Evolutionary conservation across 2,329 filamentous ascomycete species (phyloP).

Genomic region (Sarocladiaceae sp.): DNA sequence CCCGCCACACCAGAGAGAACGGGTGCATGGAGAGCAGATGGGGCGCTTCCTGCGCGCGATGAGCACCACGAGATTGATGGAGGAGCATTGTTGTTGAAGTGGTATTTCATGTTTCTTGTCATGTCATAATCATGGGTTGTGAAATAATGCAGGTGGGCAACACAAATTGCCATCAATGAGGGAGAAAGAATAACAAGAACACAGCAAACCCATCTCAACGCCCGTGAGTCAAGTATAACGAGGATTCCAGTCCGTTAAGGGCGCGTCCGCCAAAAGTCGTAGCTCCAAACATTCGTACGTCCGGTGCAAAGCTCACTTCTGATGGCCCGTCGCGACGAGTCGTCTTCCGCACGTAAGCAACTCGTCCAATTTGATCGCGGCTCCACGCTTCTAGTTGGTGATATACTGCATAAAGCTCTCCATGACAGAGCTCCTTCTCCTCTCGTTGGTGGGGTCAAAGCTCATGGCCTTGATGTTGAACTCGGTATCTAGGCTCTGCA

Average conservation of each 20-base stretch:
- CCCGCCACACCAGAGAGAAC: no score
- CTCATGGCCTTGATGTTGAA: conserved; percentile 10
- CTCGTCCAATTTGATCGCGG: not conserved
- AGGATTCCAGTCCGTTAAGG: not conserved
- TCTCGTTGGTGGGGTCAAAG: conserved; percentile 12
- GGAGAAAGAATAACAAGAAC: not conserved
- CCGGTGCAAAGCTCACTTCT: no score
- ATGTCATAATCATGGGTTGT: not conserved
- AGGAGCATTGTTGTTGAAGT: not conserved
- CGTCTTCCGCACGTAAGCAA: not conserved
- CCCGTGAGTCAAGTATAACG: not conserved
- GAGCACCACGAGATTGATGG: no score
- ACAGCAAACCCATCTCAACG: not conserved
- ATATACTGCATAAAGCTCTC: conserved; percentile 13
- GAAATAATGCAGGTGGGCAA: conserved; percentile 6
- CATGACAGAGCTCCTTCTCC: conserved; percentile 12
- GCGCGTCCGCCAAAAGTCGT: no score
- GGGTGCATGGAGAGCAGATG: no score
- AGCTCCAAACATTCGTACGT: no score
- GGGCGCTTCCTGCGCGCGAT: no score
- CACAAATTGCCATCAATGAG: no score
- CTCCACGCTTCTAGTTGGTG: conserved; percentile 9
- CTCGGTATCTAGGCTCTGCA: not conserved
- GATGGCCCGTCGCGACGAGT: no score
- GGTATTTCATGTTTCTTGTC: not conserved